Evolutionary conservation across 2,329 filamentous ascomycete genomes (phyloP).

Genomic region (Incumbomyces delicatus): DNA sequence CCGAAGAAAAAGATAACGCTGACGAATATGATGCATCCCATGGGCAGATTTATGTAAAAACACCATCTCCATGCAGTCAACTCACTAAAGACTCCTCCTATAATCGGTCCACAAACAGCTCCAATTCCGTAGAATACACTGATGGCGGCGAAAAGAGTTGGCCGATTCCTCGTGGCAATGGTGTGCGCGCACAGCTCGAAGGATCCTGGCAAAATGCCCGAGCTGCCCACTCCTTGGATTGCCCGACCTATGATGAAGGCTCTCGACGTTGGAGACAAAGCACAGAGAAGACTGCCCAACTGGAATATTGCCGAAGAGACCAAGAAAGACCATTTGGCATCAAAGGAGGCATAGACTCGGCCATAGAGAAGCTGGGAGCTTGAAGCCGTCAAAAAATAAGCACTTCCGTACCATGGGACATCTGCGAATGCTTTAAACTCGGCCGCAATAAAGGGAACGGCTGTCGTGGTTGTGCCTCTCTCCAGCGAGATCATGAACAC

Average conservation of each 20-base stretch:
- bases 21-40: slow-evolving; percentile 28
- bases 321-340: slow-evolving; percentile 22
- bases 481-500: slow-evolving; percentile 25
- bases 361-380: slow-evolving; percentile 15
- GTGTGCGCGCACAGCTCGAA: slow-evolving; percentile 31
- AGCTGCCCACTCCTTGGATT: slow-evolving; percentile 25
- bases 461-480: slow-evolving; percentile 20
- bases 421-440: slow-evolving; percentile 18
- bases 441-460: slow-evolving; percentile 19
- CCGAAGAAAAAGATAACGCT: slow-evolving; percentile 11
- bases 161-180: slow-evolving; percentile 26
- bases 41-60: slow-evolving; percentile 31
- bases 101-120: slow-evolving; percentile 25
- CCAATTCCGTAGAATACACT: slow-evolving; percentile 24
- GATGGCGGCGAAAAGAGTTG: slow-evolving; percentile 26
- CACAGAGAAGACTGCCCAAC: slow-evolving; percentile 23
- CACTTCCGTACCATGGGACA: slow-evolving; percentile 22
- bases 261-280: slow-evolving; percentile 19
- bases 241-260: slow-evolving; percentile 26
- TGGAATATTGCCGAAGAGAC: slow-evolving; percentile 24
- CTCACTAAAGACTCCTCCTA: slow-evolving; percentile 29
- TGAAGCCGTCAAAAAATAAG: slow-evolving; percentile 18
- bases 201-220: slow-evolving; percentile 30
- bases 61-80: slow-evolving; percentile 22
- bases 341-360: slow-evolving; percentile 14